Conservation (phyloP, 768 basidiomycete species). For the Pholiota molesta region DNA sequence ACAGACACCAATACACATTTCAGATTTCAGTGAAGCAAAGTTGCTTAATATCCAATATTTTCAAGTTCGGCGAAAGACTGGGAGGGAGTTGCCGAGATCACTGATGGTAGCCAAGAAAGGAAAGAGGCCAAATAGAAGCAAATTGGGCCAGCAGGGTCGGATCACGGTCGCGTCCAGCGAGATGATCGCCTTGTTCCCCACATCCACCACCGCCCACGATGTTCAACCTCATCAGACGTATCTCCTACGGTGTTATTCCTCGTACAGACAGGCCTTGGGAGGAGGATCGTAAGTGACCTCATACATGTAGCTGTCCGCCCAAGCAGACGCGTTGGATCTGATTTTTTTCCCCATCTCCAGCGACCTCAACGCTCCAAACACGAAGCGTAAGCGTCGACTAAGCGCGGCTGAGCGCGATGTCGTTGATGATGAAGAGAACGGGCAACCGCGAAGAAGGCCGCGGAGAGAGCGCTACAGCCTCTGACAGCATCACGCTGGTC, state of each 20-base stretch:
- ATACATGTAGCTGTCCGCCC: neutral
- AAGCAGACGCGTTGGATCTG: slow-evolving; percentile 8
- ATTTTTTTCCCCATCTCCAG: slow-evolving; percentile 35
- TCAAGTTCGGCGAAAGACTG: too few relatives aligned
- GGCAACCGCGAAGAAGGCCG: slow-evolving; percentile 47
- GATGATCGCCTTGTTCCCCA: slow-evolving; percentile 16
- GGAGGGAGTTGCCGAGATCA: neutral
- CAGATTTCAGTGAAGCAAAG: too few relatives aligned
- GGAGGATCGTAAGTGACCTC: slow-evolving; percentile 64
- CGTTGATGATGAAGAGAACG: slow-evolving; percentile 43
- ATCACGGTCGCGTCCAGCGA: slow-evolving; percentile 22
- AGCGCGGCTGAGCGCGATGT: slow-evolving; percentile 50
- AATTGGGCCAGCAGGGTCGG: slow-evolving; percentile 12
- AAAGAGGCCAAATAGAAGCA: neutral
- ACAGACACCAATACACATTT: too few relatives aligned
- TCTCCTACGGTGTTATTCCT: slow-evolving; percentile 70
- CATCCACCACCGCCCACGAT: slow-evolving; percentile 34
- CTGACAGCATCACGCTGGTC: slow-evolving; percentile 18
- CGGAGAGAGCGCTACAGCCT: slow-evolving; percentile 41
- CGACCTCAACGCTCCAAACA: slow-evolving; percentile 77
- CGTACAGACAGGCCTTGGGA: slow-evolving; percentile 77
- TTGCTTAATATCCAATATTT: too few relatives aligned
- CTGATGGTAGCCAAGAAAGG: too few relatives aligned
- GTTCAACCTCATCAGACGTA: slow-evolving; percentile 73
- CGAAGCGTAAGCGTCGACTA: slow-evolving; percentile 66